Percentiles rank a stretch among this genome's conserved stretches.
Evolutionary conservation across 2,329 filamentous ascomycete species (phyloP).

Genomic region (Aspergillus brunneoviolaceus): DNA sequence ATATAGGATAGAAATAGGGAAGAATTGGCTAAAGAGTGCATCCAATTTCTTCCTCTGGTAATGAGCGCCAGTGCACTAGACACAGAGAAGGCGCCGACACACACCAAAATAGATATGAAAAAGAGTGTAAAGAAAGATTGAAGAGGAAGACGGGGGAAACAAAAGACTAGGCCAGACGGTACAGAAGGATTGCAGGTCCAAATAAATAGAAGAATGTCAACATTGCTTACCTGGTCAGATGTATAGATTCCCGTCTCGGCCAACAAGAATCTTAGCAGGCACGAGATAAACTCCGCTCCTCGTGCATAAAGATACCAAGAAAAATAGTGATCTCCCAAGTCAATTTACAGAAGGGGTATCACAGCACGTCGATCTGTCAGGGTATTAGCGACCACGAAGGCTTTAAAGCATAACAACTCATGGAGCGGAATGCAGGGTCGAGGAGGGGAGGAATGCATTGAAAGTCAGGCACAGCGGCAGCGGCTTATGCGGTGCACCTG

Average conservation of each 20-base stretch:
- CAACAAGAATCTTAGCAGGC: constrained; percentile 16
- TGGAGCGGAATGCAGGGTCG: constrained; percentile 21
- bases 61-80: background rate
- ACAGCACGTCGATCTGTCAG: constrained; percentile 20
- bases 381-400: constrained; percentile 9
- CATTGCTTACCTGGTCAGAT: constrained; percentile 15
- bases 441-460: constrained; percentile 19
- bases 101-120: constrained; percentile 1
- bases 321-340: constrained; percentile 9
- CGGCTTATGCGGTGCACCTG: constrained; percentile 2
- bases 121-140: background rate
- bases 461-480: background rate
- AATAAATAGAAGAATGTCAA: constrained; percentile 11
- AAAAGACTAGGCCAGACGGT: background rate
- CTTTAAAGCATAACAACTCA: constrained; percentile 16
- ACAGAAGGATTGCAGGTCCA: constrained; percentile 4
- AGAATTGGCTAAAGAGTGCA: background rate
- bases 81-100: background rate
- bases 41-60: background rate
- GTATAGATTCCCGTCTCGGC: constrained; percentile 18
- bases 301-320: constrained; percentile 14
- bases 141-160: background rate
- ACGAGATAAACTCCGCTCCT: constrained; percentile 13
- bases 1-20: background rate
- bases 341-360: constrained; percentile 11